Evolutionary conservation across 169 alveolate species (phyloP), one percentile per base, ranked within the genome.

Genomic region (Plasmodium gonderi): DNA sequence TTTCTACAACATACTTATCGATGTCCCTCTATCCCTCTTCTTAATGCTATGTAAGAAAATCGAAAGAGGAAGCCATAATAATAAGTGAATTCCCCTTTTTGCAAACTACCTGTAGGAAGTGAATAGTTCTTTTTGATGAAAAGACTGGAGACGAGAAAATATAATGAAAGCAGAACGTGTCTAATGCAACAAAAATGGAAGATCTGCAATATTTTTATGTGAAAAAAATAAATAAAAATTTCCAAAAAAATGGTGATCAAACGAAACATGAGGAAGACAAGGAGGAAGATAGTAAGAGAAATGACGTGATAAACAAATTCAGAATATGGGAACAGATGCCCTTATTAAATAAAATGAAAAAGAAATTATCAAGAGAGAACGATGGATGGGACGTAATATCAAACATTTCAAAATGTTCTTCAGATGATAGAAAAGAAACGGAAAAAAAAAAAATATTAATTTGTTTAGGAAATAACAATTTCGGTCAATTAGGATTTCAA

Each of bases 381-480:
- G 78, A 83, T 3, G 65, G 47, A 0, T 83, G 92, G 92, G 92
- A 72, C 65, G 76, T 69, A 1, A 45, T 83, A 72, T 83, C 92
- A n/a, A 83, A 83, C 64, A 83, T 83, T 12, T 83, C 92, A 2
- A 83, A 83, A 14, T 83, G 64, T 83, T 83, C 92, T 33, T 83
- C 92, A 45, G 83, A 72, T 60, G 44, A 72, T 45, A 69, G 64
- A 14, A 83, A 83, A 47, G 82, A 83, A 69, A 83, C 82, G 2
- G 92, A 83, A 72, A 83, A 83, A 72, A 83, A 83, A 83, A 83
- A 83, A 42, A 45, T 83, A 7, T 40, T 83, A 29, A 69, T 83
- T 26, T 69, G 92, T n/a, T 69, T 83, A 14, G 92, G 92, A 7
- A 83, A 83, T 49, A 83, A 83, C 64, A 47, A 45, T 49, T 83